A percentile compares a stretch with the other conserved stretches of the same genome.
phyloP scores from a whole-genome alignment of 257 asterid species.

The Gentiana straminea region DNA sequence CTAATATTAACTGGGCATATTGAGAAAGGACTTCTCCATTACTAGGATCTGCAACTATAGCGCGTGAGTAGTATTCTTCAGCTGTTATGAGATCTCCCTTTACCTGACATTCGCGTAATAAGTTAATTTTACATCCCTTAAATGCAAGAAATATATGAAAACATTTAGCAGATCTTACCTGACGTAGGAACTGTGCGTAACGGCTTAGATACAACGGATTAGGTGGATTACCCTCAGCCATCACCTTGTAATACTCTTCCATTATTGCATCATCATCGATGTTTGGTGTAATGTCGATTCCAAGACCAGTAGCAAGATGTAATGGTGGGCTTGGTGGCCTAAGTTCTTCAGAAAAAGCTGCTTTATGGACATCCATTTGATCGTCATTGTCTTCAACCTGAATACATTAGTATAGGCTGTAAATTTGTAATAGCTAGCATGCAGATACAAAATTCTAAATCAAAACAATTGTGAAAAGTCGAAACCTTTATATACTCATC shows the following conservation, averaged over 20 bases:
- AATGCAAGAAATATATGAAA: too few relatives aligned
- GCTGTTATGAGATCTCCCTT: slow-evolving; percentile 68
- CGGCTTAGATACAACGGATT: slow-evolving; percentile 39
- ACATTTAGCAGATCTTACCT: slow-evolving; percentile 21
- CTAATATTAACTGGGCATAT: slow-evolving; percentile 64
- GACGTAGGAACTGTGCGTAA: slow-evolving; percentile 50
- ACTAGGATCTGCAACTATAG: slow-evolving; percentile 50
- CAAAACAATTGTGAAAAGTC: neutral
- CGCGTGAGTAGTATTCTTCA: slow-evolving; percentile 57
- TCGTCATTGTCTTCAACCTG: slow-evolving; percentile 31
- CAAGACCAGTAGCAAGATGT: slow-evolving; percentile 73
- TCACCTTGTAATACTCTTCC: slow-evolving; percentile 44
- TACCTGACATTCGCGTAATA: slow-evolving; percentile 23
- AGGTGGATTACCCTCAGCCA: slow-evolving; percentile 60
- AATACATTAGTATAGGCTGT: slow-evolving; percentile 5
- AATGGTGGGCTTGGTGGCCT: slow-evolving; percentile 56
- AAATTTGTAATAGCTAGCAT: neutral
- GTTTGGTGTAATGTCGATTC: slow-evolving; percentile 23
- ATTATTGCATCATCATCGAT: slow-evolving; percentile 12
- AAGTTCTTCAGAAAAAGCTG: slow-evolving; percentile 24
- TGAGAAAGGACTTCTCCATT: slow-evolving; percentile 46
- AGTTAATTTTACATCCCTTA: neutral
- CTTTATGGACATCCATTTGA: slow-evolving; percentile 10
- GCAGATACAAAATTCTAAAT: neutral
- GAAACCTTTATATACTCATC: slow-evolving; percentile 29